Conservation (phyloP, 768 basidiomycete species). For the Amanita brunnescens region DNA sequence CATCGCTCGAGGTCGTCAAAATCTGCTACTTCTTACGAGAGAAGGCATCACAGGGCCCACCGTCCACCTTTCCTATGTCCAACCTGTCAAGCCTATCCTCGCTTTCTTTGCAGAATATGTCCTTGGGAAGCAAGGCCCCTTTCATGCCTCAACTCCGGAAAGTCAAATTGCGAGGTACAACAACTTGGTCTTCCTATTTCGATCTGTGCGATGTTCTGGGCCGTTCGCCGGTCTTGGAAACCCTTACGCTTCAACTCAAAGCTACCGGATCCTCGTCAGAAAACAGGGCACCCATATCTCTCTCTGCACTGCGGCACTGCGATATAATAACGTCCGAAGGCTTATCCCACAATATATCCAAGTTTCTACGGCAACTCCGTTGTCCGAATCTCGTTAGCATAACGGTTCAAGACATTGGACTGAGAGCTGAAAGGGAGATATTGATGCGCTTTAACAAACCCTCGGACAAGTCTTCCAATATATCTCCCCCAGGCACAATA, state of each 20-base stretch:
- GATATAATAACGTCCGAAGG: slow-evolving; percentile 24
- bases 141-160: slow-evolving; percentile 17
- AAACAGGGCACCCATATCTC: slow-evolving; percentile 13
- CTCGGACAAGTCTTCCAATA: neutral
- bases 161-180: slow-evolving; percentile 23
- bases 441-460: slow-evolving; percentile 19
- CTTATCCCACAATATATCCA: slow-evolving; percentile 17
- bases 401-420: slow-evolving; percentile 15
- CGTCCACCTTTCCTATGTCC: slow-evolving; percentile 12
- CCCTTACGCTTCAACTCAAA: slow-evolving; percentile 22
- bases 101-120: slow-evolving; percentile 21
- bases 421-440: slow-evolving; percentile 5
- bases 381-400: slow-evolving; percentile 20
- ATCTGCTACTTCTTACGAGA: slow-evolving; percentile 18
- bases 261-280: slow-evolving; percentile 3
- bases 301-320: slow-evolving; percentile 19
- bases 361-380: slow-evolving; percentile 17
- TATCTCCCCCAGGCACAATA: neutral
- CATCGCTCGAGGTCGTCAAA: slow-evolving; percentile 17
- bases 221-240: slow-evolving; percentile 14
- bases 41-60: slow-evolving; percentile 12
- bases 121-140: slow-evolving; percentile 13
- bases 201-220: slow-evolving; percentile 17
- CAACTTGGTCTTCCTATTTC: slow-evolving; percentile 19
- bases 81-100: slow-evolving; percentile 16